Conservation (phyloP, 148 eudicot species). For the Rheum nobile region DNA sequence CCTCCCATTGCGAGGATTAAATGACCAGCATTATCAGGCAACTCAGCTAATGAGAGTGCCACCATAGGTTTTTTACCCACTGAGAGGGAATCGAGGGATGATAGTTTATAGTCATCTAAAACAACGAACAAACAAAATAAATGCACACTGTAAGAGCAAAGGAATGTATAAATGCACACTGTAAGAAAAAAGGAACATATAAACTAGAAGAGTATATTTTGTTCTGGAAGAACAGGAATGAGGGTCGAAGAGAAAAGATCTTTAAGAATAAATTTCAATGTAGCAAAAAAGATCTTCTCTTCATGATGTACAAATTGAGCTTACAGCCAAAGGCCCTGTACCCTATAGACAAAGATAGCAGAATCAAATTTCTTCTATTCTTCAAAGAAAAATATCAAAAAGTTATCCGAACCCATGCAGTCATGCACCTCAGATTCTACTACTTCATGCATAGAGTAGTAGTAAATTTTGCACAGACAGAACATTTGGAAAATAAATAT, state of each 20-base stretch:
- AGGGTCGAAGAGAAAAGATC: neutral
- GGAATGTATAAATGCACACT: neutral
- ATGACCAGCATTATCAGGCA: constrained; percentile 50
- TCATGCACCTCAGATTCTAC: neutral
- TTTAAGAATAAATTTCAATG: neutral
- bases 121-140: constrained; percentile 7
- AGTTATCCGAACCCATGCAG: neutral
- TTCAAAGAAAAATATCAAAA: neutral
- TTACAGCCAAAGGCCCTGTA: neutral
- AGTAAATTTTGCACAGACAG: neutral
- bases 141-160: neutral
- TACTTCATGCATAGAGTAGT: neutral
- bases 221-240: neutral
- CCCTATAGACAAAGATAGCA: neutral
- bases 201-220: neutral
- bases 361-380: neutral
- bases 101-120: constrained; percentile 64
- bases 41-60: constrained; percentile 66
- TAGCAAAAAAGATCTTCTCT: neutral
- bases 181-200: neutral
- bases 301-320: neutral
- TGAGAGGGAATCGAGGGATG: constrained; percentile 43
- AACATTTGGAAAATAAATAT: neutral
- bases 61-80: constrained; percentile 86
- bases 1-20: constrained; percentile 86